Base-by-base conservation (phyloP, 75 land plant species). In the Picea sitchensis region DNA sequence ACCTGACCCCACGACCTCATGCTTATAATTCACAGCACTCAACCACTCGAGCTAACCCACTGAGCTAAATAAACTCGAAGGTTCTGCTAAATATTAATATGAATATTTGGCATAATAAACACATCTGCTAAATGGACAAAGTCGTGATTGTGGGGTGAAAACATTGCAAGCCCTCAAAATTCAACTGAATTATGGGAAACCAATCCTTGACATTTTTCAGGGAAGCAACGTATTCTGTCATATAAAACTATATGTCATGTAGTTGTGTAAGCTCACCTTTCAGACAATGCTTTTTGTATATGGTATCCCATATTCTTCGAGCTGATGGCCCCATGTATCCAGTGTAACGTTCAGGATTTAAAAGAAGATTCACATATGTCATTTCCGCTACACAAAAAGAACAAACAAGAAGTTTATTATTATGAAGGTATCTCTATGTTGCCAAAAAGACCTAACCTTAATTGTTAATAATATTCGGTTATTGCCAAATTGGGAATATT, bases 251-350 rank as follows among this genome's bases (percentile, higher is more conserved):
- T 41, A 41, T 20, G 74, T 71, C 51, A 44, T 44, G 2, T 9
- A 67, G 17, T 13, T 17, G 44, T 67, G 32, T 68, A 68, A 68
- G 23, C 74, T 51, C 57, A 81, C 83, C 83, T 78, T 83, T 83
- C 31, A 85, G 65, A 83, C 54, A 71, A 71, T 71, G 74, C 18
- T 71, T 71, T 44, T 44, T 20, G 56, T 71, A 71, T 21, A 84
- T 87, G 1, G 87, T 77, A 23, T 87, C 80, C 88, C 88, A 87
- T 57, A 87, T 87, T 18, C 83, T 67, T 21, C 57, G 83, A 59
- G 87, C 83, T n/a, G 88, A 87, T 34, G 62, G 62, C 7, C 88
- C 88, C 23, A 51, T 81, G 64, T 87, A 87, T 13, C 88, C 88
- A 38, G 88, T 87, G 59, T 77, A 87, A 63, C 77, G 81, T 80